These are phyloP conservation scores for Pachyrhizus erosus DNA, from an alignment of 306 rosid species.

Conservation along the genomic window DNA sequence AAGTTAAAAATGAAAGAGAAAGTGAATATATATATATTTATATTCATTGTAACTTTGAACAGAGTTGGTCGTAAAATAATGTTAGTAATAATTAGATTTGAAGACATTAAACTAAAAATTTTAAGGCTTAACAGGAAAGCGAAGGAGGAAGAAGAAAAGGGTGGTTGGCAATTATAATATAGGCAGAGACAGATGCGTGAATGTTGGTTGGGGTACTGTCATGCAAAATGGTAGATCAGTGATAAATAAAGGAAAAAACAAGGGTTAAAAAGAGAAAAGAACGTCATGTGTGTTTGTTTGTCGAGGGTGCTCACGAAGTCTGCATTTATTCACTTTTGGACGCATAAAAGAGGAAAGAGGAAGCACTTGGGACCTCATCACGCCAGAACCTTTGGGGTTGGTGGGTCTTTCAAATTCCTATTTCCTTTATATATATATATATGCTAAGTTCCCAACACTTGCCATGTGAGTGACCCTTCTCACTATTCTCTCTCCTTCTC, in stretches of 20 bases:
- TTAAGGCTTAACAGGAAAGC: no score
- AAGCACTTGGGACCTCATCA: neutral
- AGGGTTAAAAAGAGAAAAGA: neutral
- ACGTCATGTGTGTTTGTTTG: neutral
- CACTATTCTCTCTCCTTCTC: neutral
- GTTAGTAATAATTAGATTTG: no score
- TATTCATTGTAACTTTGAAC: no score
- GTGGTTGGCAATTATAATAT: no score
- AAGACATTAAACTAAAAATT: no score
- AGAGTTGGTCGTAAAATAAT: no score
- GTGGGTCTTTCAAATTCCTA: neutral
- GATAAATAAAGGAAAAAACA: constrained; percentile 9
- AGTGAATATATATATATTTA: no score
- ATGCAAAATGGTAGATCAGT: neutral
- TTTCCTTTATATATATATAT: neutral
- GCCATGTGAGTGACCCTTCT: constrained; percentile 47
- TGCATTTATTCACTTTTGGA: constrained; percentile 18
- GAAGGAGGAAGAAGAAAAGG: no score
- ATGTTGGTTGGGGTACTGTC: neutral
- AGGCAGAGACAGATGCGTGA: neutral
- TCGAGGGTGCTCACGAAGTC: constrained; percentile 13
- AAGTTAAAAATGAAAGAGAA: no score
- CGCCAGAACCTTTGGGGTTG: constrained; percentile 7
- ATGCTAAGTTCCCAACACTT: neutral
- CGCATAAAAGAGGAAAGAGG: neutral